Conservation (phyloP, 768 basidiomycete genomes). For the Auricularia sp. region DNA sequence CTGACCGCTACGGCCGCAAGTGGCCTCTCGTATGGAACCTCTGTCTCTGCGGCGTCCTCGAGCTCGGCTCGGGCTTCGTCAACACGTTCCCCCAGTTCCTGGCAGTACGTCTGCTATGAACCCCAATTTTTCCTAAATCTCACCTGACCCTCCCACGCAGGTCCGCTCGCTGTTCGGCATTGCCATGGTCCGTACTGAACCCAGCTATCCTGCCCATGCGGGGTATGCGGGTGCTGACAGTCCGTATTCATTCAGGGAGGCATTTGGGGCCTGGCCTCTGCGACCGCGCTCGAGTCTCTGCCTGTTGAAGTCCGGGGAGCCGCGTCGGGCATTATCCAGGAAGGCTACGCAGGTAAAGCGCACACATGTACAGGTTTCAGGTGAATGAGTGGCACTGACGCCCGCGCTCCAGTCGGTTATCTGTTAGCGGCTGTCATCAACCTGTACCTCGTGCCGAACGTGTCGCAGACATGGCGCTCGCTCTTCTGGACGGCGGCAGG, state of each 20-base stretch:
- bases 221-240: neutral
- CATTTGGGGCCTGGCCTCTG: slow-evolving; percentile 9
- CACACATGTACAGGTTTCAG: no score
- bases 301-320: slow-evolving; percentile 30
- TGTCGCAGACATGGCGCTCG: slow-evolving; percentile 22
- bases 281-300: slow-evolving; percentile 28
- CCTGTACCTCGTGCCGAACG: slow-evolving; percentile 17
- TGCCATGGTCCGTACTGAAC: slow-evolving; percentile 11
- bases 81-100: slow-evolving; percentile 28
- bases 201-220: neutral
- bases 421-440: slow-evolving; percentile 22
- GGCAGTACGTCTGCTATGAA: slow-evolving; percentile 18
- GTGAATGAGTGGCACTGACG: no score
- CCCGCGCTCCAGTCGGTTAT: neutral
- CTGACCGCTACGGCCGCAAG: slow-evolving; percentile 34
- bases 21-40: slow-evolving; percentile 30
- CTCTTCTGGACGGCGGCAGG: slow-evolving; percentile 31
- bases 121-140: slow-evolving; percentile 21
- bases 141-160: slow-evolving; percentile 20
- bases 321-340: slow-evolving; percentile 30
- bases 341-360: slow-evolving; percentile 22
- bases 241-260: neutral
- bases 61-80: slow-evolving; percentile 27
- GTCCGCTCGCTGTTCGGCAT: slow-evolving; percentile 16
- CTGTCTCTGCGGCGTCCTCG: slow-evolving; percentile 19